Percentiles rank a stretch among this genome's conserved stretches.
phyloP scores from a whole-genome alignment of 2,329 filamentous ascomycete genomes.

The Microthyrium microscopicum region DNA sequence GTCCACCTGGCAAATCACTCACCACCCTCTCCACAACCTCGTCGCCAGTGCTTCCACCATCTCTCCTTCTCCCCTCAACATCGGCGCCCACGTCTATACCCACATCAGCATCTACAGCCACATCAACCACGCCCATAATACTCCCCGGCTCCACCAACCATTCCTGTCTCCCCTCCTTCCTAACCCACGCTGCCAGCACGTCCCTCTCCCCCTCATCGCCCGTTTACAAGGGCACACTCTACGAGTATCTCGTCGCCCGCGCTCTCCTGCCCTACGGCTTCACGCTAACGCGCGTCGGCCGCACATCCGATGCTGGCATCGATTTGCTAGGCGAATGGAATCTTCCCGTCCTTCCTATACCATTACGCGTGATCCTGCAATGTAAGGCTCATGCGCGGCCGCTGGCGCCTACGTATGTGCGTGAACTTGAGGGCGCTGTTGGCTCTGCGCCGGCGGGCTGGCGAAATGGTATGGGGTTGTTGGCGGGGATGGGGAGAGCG shows the following conservation, averaged over 20 bases:
- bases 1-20: too few relatives aligned
- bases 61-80: too few relatives aligned
- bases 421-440: conserved; percentile 71
- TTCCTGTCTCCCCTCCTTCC: conserved; percentile 46
- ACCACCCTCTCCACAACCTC: too few relatives aligned
- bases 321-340: conserved; percentile 59
- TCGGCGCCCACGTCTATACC: too few relatives aligned
- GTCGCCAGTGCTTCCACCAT: too few relatives aligned
- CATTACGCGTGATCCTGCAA: conserved; percentile 36
- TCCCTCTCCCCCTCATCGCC: conserved; percentile 39
- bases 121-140: too few relatives aligned
- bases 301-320: conserved; percentile 51
- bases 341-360: conserved; percentile 24
- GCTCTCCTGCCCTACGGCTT: conserved; percentile 46
- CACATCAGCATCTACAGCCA: too few relatives aligned
- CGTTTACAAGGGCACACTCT: conserved; percentile 56
- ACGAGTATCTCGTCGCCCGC: conserved; percentile 52
- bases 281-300: conserved; percentile 46
- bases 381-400: conserved; percentile 47
- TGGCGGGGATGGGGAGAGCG: conserved; percentile 52
- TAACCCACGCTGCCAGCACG: conserved; percentile 42
- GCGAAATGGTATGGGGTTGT: conserved; percentile 48
- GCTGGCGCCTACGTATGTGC: conserved; percentile 40
- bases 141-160: conserved; percentile 31
- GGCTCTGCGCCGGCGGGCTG: conserved; percentile 56